Evolutionary conservation across 768 basidiomycete genomes (phyloP), one percentile per base, ranked within the genome.

Genomic region (Suillus americanus): DNA sequence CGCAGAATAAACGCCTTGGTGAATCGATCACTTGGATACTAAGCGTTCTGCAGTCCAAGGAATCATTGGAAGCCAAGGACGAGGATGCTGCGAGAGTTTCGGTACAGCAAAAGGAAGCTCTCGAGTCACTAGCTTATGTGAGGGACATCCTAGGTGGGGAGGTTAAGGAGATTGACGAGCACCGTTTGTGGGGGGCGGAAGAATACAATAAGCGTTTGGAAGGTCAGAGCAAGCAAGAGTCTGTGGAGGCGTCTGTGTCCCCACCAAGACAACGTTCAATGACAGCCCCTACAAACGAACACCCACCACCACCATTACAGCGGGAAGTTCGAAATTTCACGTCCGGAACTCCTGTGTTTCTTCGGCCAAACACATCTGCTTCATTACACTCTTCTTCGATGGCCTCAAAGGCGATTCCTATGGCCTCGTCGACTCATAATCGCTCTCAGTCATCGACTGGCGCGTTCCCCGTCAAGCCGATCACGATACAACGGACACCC

Each of bases 91-190:
- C 78, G 67, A 75, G 78, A 63, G 68, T 81, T 68, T 83, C 80
- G 69, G 78, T 79, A 43, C 73, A 74, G 66, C 82, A 78, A 64
- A 77, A 76, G 25, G 90, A 92, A 73, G 90, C 93, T 0, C 72
- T 95, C 57, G 90, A 92, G 70, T 87, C 88, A 13, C 78, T 95
- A 45, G 81, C 89, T 13, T 91, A 94, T 75, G 88, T 93, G 63
- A 82, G 90, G 66, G 92, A 94, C 67, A 81, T 92, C 18, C 78
- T 95, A 46, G 81, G 84, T 65, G 85, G 86, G 41, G 80, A 81
- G 62, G 75, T 79, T 12, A 75, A 75, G 35, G 79, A 82, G 30
- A 72, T 94, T 51, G 92, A 94, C 25, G 87, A 89, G 48, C 86
- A 86, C 33, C 82, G 89, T 56, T 77, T 94, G 48, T 77, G 87